Evolutionary conservation across 2,329 filamentous ascomycete genomes (phyloP).

Genomic region (Colletotrichum chrysophilum): DNA sequence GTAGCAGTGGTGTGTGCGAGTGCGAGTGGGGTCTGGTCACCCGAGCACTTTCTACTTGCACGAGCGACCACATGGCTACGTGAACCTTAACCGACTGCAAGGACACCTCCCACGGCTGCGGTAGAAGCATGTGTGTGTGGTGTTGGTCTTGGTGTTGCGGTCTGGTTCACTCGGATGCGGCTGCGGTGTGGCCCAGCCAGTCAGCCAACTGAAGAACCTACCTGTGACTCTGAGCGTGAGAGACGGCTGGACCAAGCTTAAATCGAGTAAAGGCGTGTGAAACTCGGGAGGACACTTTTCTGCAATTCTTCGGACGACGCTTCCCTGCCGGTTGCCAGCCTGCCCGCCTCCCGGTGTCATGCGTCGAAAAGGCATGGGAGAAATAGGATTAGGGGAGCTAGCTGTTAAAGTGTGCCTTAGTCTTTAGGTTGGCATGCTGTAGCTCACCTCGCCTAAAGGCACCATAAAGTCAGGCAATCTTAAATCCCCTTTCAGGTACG

Average conservation of each 20-base stretch:
- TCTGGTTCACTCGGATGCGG: background rate
- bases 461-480: slow-evolving; percentile 6
- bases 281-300: slow-evolving; percentile 8
- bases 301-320: slow-evolving; percentile 2
- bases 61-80: background rate
- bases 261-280: slow-evolving; percentile 1
- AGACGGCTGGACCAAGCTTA: slow-evolving; percentile 19
- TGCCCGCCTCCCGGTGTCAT: background rate
- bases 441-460: slow-evolving; percentile 5
- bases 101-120: background rate
- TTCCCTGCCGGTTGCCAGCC: background rate
- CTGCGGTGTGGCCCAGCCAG: background rate
- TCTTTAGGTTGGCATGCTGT: background rate
- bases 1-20: background rate
- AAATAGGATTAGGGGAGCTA: background rate
- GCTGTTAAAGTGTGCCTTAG: background rate
- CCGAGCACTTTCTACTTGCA: background rate
- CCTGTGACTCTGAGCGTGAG: slow-evolving; percentile 12
- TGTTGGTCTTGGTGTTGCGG: background rate
- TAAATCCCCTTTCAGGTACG: background rate
- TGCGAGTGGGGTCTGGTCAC: slow-evolving; percentile 2
- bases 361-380: background rate
- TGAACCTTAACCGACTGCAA: background rate
- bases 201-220: background rate
- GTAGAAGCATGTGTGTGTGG: background rate